These are phyloP conservation scores for Arthrobotrys conoides DNA, from an alignment of 2,329 filamentous ascomycete genomes.

Conservation along the genomic window DNA sequence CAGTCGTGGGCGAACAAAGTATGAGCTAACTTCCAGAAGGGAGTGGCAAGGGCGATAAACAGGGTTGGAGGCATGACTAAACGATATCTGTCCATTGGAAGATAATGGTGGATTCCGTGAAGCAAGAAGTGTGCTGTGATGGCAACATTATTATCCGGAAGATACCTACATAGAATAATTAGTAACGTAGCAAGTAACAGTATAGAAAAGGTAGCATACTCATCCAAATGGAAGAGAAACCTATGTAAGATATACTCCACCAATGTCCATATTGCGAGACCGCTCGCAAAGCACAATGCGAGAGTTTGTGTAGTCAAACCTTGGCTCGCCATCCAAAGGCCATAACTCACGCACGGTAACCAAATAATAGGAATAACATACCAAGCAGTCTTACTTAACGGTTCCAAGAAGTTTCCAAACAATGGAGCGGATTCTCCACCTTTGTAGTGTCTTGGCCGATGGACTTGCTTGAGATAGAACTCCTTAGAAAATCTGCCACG, in stretches of 20 bases:
- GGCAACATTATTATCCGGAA: constrained; percentile 91
- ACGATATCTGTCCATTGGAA: constrained; percentile 96
- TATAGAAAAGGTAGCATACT: constrained; percentile 72
- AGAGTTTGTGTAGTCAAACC: constrained; percentile 71
- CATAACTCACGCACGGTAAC: constrained; percentile 84
- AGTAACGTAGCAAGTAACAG: not conserved
- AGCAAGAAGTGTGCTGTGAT: constrained; percentile 92
- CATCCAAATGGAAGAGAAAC: constrained; percentile 92
- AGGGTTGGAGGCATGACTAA: constrained; percentile 96
- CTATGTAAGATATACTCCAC: constrained; percentile 91
- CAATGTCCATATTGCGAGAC: constrained; percentile 86
- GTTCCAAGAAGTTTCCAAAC: constrained; percentile 98
- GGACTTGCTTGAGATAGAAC: constrained; percentile 98
- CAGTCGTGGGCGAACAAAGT: constrained; percentile 85
- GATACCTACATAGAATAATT: constrained; percentile 74
- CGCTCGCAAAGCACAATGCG: constrained; percentile 75
- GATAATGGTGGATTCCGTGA: constrained; percentile 96
- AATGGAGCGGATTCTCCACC: constrained; percentile 91
- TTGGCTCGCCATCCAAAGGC: constrained; percentile 75
- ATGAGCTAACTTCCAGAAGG: constrained; percentile 94
- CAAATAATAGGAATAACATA: constrained; percentile 87
- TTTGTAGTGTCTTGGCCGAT: constrained; percentile 94
- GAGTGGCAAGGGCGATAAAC: constrained; percentile 84
- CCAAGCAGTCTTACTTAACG: constrained; percentile 95
- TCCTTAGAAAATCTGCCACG: constrained; percentile 87